Evolutionary conservation across 2,329 filamentous ascomycete species (phyloP), one percentile per base, ranked within the genome.

Genomic region (Nemania abortiva): DNA sequence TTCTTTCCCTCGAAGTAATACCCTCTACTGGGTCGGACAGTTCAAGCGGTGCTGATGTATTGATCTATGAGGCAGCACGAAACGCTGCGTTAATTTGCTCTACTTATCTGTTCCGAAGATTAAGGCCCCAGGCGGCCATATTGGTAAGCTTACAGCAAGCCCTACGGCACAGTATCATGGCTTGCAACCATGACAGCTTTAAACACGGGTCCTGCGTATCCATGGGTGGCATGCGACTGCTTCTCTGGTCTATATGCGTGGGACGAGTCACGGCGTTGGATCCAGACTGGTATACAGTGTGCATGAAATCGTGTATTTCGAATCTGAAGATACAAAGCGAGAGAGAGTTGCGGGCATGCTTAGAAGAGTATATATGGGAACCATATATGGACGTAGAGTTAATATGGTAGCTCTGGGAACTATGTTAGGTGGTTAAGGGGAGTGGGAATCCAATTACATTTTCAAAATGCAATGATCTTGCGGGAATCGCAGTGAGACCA

Each of bases 191-290:
- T 24, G 47, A 50, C n/a, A 50, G n/a, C 22, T n/a, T 22, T 50
- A n/a, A 24, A 50, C n/a, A 50, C n/a, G 47, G 22, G 47, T 20
- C 47, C 22, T 50, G 47, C 22, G 47, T 50, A 50, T 50, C 47
- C 47, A 20, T 20, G 47, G n/a, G n/a, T 50, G 22, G 22, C n/a
- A 50, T 50, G 22, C 47, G 22, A 50, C 47, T 50, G 47, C 47
- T 50, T 50, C 47, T 50, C 47, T 50, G 47, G 47, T 20, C 47
- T 50, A 50, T 50, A 50, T 50, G 47, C 47, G 47, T 50, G 22
- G 47, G 47, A 50, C 47, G 47, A 50, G 47, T 50, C 22, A 50
- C 47, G 47, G 47, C n/a, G 47, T 50, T 24, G 47, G 47, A 50
- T 50, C 47, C 47, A 50, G 47, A 50, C 47, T 50, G 47, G n/a